These are phyloP conservation scores for Apodospora peruviana DNA, from an alignment of 495 filamentous ascomycete species.

Conservation along the genomic window DNA sequence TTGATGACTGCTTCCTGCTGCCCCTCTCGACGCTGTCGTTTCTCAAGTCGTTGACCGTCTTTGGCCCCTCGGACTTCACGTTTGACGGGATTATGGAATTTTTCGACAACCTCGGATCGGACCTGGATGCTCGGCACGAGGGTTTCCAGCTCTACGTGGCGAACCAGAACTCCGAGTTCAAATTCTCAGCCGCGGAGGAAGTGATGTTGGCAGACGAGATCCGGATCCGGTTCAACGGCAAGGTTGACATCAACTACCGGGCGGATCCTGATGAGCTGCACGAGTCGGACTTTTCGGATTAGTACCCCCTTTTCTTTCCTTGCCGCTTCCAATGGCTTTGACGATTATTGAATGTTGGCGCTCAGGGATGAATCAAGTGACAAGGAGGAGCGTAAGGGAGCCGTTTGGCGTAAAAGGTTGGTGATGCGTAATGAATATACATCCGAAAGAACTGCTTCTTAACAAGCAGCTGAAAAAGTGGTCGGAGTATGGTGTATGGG, in stretches of 20 bases:
- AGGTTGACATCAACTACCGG: slow-evolving; percentile 21
- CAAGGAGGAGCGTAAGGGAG: too few species aligned
- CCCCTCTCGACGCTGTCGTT: slow-evolving; percentile 30
- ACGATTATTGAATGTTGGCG: too few species aligned
- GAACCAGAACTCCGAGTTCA: slow-evolving; percentile 16
- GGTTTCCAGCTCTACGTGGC: slow-evolving; percentile 24
- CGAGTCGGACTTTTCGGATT: slow-evolving; percentile 28
- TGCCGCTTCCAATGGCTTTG: too few species aligned
- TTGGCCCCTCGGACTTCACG: slow-evolving; percentile 43
- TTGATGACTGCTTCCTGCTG: slow-evolving; percentile 44
- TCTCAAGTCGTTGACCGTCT: slow-evolving; percentile 43
- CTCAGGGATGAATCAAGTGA: too few species aligned
- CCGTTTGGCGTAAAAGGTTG: too few species aligned
- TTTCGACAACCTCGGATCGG: slow-evolving; percentile 32
- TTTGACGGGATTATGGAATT: slow-evolving; percentile 40
- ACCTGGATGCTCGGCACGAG: slow-evolving; percentile 17
- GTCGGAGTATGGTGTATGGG: too few species aligned
- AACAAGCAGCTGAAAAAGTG: too few species aligned
- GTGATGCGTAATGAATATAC: too few species aligned
- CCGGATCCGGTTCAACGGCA: slow-evolving; percentile 14
- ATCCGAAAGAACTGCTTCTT: too few species aligned
- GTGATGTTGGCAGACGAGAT: slow-evolving; percentile 12
- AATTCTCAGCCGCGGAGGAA: slow-evolving; percentile 18
- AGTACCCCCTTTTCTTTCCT: too few species aligned
- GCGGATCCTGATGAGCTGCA: slow-evolving; percentile 27